Base-by-base conservation (phyloP, 345 rosid species). In the Syzygium aqueum region DNA sequence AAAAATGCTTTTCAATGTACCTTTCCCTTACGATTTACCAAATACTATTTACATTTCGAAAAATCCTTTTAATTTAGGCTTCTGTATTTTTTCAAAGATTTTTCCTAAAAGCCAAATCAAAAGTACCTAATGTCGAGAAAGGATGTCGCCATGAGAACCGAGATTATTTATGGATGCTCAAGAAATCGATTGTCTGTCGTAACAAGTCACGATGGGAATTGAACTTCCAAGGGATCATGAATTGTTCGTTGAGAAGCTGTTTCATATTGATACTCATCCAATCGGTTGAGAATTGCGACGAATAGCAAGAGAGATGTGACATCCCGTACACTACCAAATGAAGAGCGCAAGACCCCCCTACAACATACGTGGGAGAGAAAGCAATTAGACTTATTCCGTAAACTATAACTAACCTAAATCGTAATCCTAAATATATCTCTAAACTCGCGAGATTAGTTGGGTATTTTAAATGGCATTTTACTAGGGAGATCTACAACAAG, bases 91-190 rank as follows among this genome's bases (percentile, higher is more conserved):
- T 1, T 13, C 13, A 23, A 56, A 56, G 11, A 9, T 0, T 56
- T 56, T 23, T 1, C n/a, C 0, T 56, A 56, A 56, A 56, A 54
- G 22, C 59, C 59, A 54, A 21, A 54, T 0, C 0, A 1, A 54
- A 54, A 3, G 27, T 11, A 8, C 0, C 5, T 11, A n/a, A 61
- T 8, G 5, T n/a, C 0, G 2, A 63, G 37, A n/a, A 0, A 3
- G 10, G 2, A n/a, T 14, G 21, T 1, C 0, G 33, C 2, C 4
- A 7, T 28, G 1, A 0, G 8, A 28, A 28, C 15, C 1, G 3
- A 5, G 40, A 63, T 28, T 63, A 28, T 63, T 0, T 0, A 28
- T 3, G 1, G 6, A 65, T 28, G 12, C 6, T 65, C 2, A 0
- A 65, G 22, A 65, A 28, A 65, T 14, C 0, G 4, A 14, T 52